A percentile compares a stretch with the other conserved stretches of the same genome.
These are phyloP conservation scores for Globisporangium parvum DNA, from an alignment of 352 stramenopile species.

Conservation along the genomic window DNA sequence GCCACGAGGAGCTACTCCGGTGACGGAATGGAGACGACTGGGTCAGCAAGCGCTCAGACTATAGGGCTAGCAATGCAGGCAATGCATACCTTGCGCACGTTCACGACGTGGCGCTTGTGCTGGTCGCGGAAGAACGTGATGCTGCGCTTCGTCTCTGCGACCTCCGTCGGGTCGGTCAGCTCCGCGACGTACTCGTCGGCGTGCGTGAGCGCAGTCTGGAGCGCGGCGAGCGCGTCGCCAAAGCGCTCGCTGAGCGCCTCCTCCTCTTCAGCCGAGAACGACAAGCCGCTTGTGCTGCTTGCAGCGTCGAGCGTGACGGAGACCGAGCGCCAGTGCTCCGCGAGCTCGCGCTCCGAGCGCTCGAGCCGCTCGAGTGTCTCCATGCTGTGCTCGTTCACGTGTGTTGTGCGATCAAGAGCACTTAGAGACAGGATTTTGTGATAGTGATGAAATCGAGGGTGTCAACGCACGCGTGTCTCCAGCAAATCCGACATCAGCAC, in stretches of 20 bases:
- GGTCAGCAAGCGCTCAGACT: not conserved
- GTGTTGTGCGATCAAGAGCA: not conserved
- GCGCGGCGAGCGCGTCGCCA: constrained; percentile 32
- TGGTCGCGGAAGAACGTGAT: constrained; percentile 25
- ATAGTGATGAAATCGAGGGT: not conserved
- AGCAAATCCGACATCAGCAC: too few species aligned
- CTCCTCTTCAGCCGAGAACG: constrained; percentile 56
- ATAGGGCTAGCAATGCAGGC: not conserved
- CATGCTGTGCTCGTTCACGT: constrained; percentile 15
- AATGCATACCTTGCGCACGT: constrained; percentile 41
- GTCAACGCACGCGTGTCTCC: constrained; percentile 8
- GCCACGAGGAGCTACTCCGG: constrained; percentile 32
- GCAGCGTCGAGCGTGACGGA: constrained; percentile 29
- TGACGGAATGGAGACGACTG: not conserved
- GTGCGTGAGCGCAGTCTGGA: constrained; percentile 25
- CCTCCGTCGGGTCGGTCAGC: constrained; percentile 25
- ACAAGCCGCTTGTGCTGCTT: constrained; percentile 18
- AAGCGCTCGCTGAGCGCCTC: constrained; percentile 52
- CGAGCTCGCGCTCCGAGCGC: constrained; percentile 38
- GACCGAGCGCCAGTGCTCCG: constrained; percentile 36
- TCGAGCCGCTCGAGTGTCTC: constrained; percentile 25
- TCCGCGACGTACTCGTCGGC: constrained; percentile 45
- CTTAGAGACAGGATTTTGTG: not conserved
- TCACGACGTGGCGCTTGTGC: constrained; percentile 29
- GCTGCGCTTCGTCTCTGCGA: constrained; percentile 15